Evolutionary conservation across 768 basidiomycete genomes (phyloP).

Genomic region (Auricularia cornea): DNA sequence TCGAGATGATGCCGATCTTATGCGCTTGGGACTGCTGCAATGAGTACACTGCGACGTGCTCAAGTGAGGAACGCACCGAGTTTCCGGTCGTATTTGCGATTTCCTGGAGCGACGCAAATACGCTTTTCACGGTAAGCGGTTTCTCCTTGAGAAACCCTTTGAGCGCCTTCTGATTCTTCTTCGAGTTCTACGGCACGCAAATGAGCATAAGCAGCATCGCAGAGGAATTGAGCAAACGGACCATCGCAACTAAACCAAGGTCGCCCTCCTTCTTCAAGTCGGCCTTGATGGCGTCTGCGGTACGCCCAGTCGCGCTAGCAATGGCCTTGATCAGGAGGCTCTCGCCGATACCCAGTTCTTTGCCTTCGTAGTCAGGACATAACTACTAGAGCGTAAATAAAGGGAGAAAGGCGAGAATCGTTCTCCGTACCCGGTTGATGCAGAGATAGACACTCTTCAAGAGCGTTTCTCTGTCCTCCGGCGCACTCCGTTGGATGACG

Average conservation of each 20-base stretch:
- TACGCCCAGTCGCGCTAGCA: slow-evolving; percentile 89
- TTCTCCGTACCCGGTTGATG: slow-evolving; percentile 74
- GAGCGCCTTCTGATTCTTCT: slow-evolving; percentile 85
- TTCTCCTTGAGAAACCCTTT: slow-evolving; percentile 69
- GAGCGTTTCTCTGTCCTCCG: slow-evolving; percentile 64
- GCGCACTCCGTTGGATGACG: slow-evolving; percentile 78
- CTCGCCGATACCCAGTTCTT: slow-evolving; percentile 96
- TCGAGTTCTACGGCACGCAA: slow-evolving; percentile 58
- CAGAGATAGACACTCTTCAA: slow-evolving; percentile 91
- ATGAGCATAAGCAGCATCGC: not conserved
- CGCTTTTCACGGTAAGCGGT: slow-evolving; percentile 75
- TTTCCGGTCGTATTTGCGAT: slow-evolving; percentile 83
- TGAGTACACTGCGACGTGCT: too few relatives aligned
- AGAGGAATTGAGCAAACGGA: slow-evolving; percentile 26
- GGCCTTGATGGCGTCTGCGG: slow-evolving; percentile 68
- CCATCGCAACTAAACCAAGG: slow-evolving; percentile 94
- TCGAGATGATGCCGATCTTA: slow-evolving; percentile 92
- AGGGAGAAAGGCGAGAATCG: slow-evolving; percentile 1
- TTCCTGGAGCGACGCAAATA: slow-evolving; percentile 84
- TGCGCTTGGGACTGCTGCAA: slow-evolving; percentile 89
- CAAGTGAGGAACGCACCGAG: slow-evolving; percentile 49
- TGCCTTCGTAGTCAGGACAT: slow-evolving; percentile 88
- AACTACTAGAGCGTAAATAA: slow-evolving; percentile 39
- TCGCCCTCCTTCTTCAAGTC: slow-evolving; percentile 95
- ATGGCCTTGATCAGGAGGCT: slow-evolving; percentile 92